phyloP scores from a whole-genome alignment of 257 asterid species.

The Coffea canephora region DNA sequence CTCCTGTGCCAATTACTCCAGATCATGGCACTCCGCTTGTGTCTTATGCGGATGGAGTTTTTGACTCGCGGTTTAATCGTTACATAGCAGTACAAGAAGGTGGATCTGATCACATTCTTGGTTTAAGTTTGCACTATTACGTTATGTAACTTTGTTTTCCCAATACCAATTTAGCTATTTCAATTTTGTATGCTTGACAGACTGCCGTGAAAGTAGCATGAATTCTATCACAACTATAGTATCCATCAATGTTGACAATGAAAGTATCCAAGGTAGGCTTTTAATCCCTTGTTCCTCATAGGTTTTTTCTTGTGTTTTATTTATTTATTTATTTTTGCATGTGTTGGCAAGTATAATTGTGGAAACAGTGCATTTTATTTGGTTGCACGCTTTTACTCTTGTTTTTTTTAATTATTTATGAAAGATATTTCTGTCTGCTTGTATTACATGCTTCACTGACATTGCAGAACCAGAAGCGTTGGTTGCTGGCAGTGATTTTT shows the following conservation, averaged over 20 bases:
- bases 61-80: constrained; percentile 74
- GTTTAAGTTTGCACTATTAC: background rate
- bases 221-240: constrained; percentile 71
- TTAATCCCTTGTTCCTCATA: background rate
- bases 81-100: constrained; percentile 87
- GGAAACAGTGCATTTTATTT: background rate
- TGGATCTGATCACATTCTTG: constrained; percentile 13
- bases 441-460: constrained; percentile 11
- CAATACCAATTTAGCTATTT: constrained; percentile 8
- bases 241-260: constrained; percentile 51
- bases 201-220: constrained; percentile 63
- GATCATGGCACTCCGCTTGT: constrained; percentile 70
- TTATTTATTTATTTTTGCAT: background rate
- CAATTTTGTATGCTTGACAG: constrained; percentile 36
- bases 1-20: constrained; percentile 90
- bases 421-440: background rate
- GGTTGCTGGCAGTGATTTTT: constrained; percentile 77
- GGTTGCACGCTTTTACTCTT: background rate
- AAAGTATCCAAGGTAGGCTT: constrained; percentile 49
- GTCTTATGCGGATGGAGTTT: constrained; percentile 90
- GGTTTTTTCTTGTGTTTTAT: background rate
- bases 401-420: background rate
- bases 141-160: too few relatives aligned
- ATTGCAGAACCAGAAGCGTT: constrained; percentile 69
- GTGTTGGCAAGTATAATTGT: background rate